Conservation (phyloP, 495 filamentous ascomycete species). For the Xylona heveae region DNA sequence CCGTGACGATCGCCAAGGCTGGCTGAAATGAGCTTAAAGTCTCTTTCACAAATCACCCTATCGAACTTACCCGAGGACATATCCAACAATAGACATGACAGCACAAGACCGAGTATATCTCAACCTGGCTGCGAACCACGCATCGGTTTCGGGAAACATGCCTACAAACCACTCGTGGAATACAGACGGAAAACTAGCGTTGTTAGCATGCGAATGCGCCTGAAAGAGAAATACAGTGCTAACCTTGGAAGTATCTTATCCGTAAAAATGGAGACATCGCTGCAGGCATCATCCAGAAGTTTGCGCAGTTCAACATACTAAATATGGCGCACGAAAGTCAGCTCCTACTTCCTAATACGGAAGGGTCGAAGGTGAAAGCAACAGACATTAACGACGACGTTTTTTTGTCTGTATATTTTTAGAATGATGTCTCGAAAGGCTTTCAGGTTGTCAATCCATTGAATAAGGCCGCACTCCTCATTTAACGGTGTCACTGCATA, state of each 20-base stretch:
- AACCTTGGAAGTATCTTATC: conserved; percentile 25
- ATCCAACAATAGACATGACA: conserved; percentile 95
- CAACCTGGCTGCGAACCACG: conserved; percentile 82
- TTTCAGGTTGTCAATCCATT: conserved; percentile 96
- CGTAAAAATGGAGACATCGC: conserved; percentile 40
- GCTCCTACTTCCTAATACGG: not conserved
- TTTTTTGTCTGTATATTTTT: conserved; percentile 48
- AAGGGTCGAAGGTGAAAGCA: not conserved
- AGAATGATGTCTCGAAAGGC: conserved; percentile 84
- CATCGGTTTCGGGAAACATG: conserved; percentile 76
- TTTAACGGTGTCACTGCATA: conserved; percentile 93
- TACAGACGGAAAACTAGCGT: conserved; percentile 48
- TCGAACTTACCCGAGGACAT: conserved; percentile 51
- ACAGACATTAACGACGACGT: conserved; percentile 30
- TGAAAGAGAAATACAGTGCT: too few relatives aligned
- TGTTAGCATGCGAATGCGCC: conserved; percentile 2
- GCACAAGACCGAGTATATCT: conserved; percentile 83
- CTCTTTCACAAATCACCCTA: not conserved
- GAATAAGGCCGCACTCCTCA: conserved; percentile 92
- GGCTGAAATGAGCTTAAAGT: not conserved
- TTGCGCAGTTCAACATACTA: conserved; percentile 36
- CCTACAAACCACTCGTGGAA: conserved; percentile 90
- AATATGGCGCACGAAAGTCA: conserved; percentile 3
- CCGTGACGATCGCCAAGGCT: conserved; percentile 89
- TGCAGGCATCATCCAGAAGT: conserved; percentile 34